phyloP scores from a whole-genome alignment of 148 eudicot genomes.

The Rhododendron ferrugineum region DNA sequence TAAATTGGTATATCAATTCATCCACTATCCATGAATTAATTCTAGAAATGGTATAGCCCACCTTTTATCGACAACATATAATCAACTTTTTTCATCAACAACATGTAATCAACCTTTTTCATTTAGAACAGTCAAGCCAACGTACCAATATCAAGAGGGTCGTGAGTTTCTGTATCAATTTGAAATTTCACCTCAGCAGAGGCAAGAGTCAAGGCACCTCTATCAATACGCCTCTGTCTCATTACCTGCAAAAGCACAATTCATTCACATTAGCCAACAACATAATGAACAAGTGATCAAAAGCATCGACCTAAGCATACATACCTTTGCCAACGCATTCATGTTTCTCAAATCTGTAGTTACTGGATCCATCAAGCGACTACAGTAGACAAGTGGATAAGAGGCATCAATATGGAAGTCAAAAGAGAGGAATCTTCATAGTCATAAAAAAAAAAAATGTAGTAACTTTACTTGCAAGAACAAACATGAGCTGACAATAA shows the following conservation, averaged over 20 bases:
- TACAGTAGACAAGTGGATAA: conserved; percentile 25
- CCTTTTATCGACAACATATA: neutral
- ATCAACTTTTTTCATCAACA: neutral
- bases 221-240: conserved; percentile 94
- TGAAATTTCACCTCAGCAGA: conserved; percentile 98
- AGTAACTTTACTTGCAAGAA: neutral
- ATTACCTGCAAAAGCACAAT: conserved; percentile 43
- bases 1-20: neutral
- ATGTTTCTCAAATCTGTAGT: conserved; percentile 88
- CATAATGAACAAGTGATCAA: neutral
- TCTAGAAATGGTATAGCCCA: neutral
- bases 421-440: neutral
- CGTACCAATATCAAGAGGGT: conserved; percentile 95
- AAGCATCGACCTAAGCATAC: conserved; percentile 4
- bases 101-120: neutral
- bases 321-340: conserved; percentile 90
- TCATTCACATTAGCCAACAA: conserved; percentile 3
- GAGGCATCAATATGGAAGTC: conserved; percentile 7
- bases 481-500: neutral
- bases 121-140: neutral
- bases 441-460: neutral
- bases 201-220: conserved; percentile 96
- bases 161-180: conserved; percentile 98
- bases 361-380: conserved; percentile 87
- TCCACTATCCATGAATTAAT: neutral